A percentile compares a stretch with the other conserved stretches of the same genome.
Conservation (phyloP, 805 yeast genomes). For the Lipomyces yamadae region DNA sequence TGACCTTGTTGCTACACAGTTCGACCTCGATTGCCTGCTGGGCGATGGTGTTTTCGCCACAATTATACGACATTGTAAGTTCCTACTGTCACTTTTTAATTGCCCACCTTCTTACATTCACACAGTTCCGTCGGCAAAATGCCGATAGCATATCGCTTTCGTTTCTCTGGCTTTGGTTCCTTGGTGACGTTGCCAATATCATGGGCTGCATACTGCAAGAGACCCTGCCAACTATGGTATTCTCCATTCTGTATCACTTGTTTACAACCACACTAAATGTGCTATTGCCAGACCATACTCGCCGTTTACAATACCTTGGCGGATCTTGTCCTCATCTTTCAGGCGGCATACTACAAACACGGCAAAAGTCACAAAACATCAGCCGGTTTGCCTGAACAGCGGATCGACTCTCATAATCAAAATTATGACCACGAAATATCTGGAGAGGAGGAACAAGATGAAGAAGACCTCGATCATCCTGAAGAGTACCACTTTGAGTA, state of each 20-base stretch:
- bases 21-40: slow-evolving; percentile 96
- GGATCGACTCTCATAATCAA: not conserved
- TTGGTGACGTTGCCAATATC: slow-evolving; percentile 93
- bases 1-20: slow-evolving; percentile 58
- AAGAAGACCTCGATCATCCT: slow-evolving; percentile 7
- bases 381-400: slow-evolving; percentile 60
- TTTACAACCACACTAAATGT: not conserved
- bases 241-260: not conserved
- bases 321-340: slow-evolving; percentile 80
- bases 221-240: slow-evolving; percentile 85
- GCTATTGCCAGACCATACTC: slow-evolving; percentile 56
- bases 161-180: slow-evolving; percentile 87
- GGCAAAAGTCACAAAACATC: slow-evolving; percentile 65
- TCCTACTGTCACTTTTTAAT: not conserved
- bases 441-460: slow-evolving; percentile 16
- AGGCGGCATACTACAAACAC: slow-evolving; percentile 76
- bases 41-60: slow-evolving; percentile 98
- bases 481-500: slow-evolving; percentile 14
- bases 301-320: slow-evolving; percentile 94
- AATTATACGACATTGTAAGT: slow-evolving; percentile 78
- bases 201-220: slow-evolving; percentile 89
- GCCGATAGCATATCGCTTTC: slow-evolving; percentile 88
- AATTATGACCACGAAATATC: not conserved
- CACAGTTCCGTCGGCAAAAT: slow-evolving; percentile 69
- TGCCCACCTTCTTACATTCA: not conserved